Conservation (phyloP, 345 rosid genomes). For the Citrus inodora region DNA sequence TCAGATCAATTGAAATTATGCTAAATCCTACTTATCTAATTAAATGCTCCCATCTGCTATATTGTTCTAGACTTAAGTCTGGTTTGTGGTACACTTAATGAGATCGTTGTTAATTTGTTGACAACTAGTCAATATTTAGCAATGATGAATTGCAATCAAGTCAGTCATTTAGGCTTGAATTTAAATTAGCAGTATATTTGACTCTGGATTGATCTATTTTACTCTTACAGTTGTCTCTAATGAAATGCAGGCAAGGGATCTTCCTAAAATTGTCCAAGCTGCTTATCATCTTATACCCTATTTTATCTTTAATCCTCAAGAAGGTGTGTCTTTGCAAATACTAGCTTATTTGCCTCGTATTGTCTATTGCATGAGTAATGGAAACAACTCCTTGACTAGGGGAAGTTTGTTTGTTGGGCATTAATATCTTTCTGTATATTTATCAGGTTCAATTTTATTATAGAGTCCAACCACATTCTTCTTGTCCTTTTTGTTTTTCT, state of each 20-base stretch:
- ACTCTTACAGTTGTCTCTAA: not conserved
- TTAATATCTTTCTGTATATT: not conserved
- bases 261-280: constrained; percentile 74
- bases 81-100: not conserved
- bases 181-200: not conserved
- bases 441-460: not conserved
- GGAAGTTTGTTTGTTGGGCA: not conserved
- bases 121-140: not conserved
- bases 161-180: not conserved
- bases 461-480: not conserved
- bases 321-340: constrained; percentile 47
- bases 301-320: constrained; percentile 83
- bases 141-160: not conserved
- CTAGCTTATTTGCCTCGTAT: not conserved
- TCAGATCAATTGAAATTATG: not conserved
- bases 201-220: not conserved
- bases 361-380: not conserved
- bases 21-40: not conserved
- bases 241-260: constrained; percentile 85
- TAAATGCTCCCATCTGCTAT: not conserved
- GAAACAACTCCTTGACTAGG: not conserved
- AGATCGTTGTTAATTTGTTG: not conserved
- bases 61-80: not conserved
- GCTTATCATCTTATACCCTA: constrained; percentile 80
- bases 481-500: not conserved